Evolutionary conservation across 179 eudicot species (phyloP).

Genomic region (Patellifolia procumbens): DNA sequence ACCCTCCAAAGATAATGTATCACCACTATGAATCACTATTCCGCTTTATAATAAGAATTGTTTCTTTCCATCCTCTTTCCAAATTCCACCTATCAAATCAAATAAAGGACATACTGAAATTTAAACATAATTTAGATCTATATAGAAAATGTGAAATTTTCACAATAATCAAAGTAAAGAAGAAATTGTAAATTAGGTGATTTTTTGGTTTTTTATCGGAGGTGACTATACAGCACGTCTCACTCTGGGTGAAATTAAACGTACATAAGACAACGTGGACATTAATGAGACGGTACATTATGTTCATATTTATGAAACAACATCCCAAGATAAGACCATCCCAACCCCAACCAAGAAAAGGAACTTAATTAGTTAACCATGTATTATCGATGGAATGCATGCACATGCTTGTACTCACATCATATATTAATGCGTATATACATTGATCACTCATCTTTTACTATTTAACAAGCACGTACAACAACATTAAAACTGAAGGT

Average conservation of each 20-base stretch:
- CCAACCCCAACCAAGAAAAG: slow-evolving; percentile 28
- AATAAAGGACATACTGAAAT: too few relatives aligned
- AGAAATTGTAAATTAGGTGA: too few relatives aligned
- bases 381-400: neutral
- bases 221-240: neutral
- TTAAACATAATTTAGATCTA: neutral
- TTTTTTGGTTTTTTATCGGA: too few relatives aligned
- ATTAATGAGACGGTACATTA: neutral
- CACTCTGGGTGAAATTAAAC: neutral
- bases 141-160: neutral
- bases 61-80: too few relatives aligned
- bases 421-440: slow-evolving; percentile 22
- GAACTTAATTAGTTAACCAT: slow-evolving; percentile 4
- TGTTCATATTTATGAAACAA: neutral
- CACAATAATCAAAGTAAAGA: too few relatives aligned
- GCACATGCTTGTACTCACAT: slow-evolving; percentile 20
- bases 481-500: slow-evolving; percentile 28
- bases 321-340: slow-evolving; percentile 4
- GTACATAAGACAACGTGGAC: neutral
- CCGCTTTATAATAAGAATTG: too few relatives aligned
- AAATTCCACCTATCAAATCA: too few relatives aligned
- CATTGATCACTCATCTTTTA: slow-evolving; percentile 20
- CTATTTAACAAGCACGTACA: slow-evolving; percentile 27
- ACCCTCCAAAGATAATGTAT: neutral
- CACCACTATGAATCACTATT: too few relatives aligned